Conservation (phyloP, 352 stramenopile genomes). For the Globisporangium solare region DNA sequence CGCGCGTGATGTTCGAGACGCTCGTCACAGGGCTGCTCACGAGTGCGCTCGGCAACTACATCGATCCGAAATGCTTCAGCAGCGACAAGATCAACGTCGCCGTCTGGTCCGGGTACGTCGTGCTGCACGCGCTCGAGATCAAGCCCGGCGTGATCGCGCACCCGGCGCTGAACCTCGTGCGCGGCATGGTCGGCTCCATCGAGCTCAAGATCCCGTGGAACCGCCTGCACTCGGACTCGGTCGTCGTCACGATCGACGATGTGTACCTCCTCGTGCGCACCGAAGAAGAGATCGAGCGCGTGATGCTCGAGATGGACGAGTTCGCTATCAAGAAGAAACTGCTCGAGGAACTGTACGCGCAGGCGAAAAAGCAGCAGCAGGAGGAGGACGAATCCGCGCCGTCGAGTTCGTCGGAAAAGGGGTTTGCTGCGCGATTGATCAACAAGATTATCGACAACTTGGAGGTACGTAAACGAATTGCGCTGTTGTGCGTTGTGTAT, state of each 20-base stretch:
- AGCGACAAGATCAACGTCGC: conserved; percentile 86
- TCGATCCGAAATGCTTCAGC: conserved; percentile 85
- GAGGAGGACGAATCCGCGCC: conserved; percentile 13
- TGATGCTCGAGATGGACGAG: conserved; percentile 71
- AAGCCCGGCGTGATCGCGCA: conserved; percentile 68
- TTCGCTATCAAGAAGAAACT: conserved; percentile 84
- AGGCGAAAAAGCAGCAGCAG: conserved; percentile 63
- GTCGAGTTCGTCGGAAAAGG: conserved; percentile 31
- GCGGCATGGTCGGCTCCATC: conserved; percentile 77
- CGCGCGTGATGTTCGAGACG: conserved; percentile 76
- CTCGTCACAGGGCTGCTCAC: conserved; percentile 83
- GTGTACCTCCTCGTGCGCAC: conserved; percentile 79
- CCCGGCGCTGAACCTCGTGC: conserved; percentile 63
- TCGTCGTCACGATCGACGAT: conserved; percentile 84
- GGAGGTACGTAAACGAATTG: conserved; percentile 33
- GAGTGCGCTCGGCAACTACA: conserved; percentile 82
- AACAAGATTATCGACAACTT: conserved; percentile 91
- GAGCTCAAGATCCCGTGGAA: conserved; percentile 91
- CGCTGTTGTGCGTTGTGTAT: conserved; percentile 1
- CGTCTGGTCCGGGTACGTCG: conserved; percentile 85
- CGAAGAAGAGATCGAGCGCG: conserved; percentile 75
- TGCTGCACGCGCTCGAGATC: conserved; percentile 77
- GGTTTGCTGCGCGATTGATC: conserved; percentile 68
- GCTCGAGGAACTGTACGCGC: conserved; percentile 70
- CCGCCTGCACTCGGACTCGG: conserved; percentile 81